Base-by-base conservation (phyloP, 208 protist genomes). In the Leishmania amazonensis region DNA sequence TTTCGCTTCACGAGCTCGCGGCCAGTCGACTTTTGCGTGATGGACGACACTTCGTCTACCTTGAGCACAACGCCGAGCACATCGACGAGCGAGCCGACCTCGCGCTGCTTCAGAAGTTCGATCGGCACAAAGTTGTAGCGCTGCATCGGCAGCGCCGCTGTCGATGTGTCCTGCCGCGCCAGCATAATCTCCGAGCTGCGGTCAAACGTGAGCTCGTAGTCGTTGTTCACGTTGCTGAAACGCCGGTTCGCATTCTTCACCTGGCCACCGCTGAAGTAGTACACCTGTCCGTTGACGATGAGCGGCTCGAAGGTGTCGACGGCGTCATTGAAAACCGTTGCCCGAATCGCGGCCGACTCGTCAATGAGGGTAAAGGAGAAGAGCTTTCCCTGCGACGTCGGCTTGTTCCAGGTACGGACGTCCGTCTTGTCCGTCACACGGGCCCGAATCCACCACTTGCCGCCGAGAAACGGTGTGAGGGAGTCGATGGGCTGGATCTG, bases 131-230 rank as follows among this genome's bases (percentile, higher is more conserved):
- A 98, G 86, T 97, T 95, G 81, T 95, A 97, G 35, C 91, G 92
- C 90, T 96, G 89, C 80, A 91, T 87, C 21, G 94, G 95, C 78
- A 98, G 84, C 28, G 78, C 51, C 64, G 84, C 75, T 38, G 87
- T 87, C 28, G 81, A 84, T 53, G 81, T 64, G 75, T 96, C 93
- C 70, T 92, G 87, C 21, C 88, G 89, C 5, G 89, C 89, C 76
- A 90, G 85, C 42, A 93, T 90, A 53, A 98, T 95, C 86, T 97
- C 92, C 75, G 89, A 90, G 47, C 81, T 79, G 65, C 86, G 87
- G 83, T 98, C 95, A 81, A 98, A 96, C 15, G 93, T 95, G 40
- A 98, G 86, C 88, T 98, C 96, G 85, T 98, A 98, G 84, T 98
- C 95, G 81, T 97, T 97, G 87, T 96, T 97, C 38, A 98, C 94